phyloP scores from a whole-genome alignment of 306 rosid genomes.

The Lathyrus sativus region DNA sequence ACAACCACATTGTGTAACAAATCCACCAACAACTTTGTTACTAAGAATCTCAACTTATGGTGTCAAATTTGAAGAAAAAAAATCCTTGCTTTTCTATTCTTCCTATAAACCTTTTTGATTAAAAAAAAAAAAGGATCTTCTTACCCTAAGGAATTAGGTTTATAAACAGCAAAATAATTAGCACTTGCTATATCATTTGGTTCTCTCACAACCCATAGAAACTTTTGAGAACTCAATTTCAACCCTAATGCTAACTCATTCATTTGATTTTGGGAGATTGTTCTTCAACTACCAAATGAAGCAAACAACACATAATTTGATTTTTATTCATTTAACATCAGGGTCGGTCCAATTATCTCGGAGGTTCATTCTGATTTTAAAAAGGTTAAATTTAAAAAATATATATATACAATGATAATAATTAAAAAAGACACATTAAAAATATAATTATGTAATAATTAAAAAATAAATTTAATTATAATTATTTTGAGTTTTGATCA shows the following conservation, averaged over 20 bases:
- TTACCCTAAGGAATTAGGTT: neutral
- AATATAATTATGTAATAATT: too few species aligned
- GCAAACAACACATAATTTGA: conserved; percentile 1
- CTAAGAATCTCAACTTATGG: conserved; percentile 37
- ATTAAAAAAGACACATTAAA: too few species aligned
- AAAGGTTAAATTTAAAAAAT: too few species aligned
- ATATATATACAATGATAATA: too few species aligned
- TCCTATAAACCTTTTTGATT: conserved; percentile 28
- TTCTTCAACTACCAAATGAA: conserved; percentile 21
- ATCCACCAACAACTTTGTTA: conserved; percentile 35
- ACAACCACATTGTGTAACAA: conserved; percentile 43
- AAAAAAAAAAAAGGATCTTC: conserved; percentile 17
- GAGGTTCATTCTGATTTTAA: too few species aligned
- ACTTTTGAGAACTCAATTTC: conserved; percentile 6
- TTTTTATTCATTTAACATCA: conserved; percentile 21
- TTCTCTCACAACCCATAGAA: conserved; percentile 22
- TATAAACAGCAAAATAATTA: conserved; percentile 10
- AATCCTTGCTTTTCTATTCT: conserved; percentile 37
- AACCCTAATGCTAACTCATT: conserved; percentile 20
- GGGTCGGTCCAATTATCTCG: too few species aligned
- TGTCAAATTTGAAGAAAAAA: conserved; percentile 38
- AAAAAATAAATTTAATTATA: too few species aligned
- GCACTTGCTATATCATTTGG: conserved; percentile 23
- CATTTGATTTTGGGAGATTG: conserved; percentile 25
- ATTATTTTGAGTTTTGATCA: too few species aligned